These are phyloP conservation scores for Lolium multiflorum DNA, from an alignment of 176 grass and related monocot species.

Conservation along the genomic window DNA sequence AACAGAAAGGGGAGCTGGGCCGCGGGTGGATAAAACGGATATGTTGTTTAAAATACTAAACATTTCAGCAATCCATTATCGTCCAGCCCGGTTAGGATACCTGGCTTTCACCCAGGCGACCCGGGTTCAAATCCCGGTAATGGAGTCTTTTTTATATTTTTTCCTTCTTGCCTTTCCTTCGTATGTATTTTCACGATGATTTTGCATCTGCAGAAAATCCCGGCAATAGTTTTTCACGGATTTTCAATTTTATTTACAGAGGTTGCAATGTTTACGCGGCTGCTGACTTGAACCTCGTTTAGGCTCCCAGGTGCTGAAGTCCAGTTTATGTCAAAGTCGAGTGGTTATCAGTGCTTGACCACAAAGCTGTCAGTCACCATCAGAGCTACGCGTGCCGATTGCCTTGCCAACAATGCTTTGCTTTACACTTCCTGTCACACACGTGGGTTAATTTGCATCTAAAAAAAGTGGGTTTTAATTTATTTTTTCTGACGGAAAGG, in stretches of 20 bases:
- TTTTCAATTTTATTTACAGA: neutral
- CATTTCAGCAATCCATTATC: conserved; percentile 48
- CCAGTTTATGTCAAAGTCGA: neutral
- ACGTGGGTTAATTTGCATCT: too few species aligned
- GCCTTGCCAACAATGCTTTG: neutral
- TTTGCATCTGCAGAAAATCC: neutral
- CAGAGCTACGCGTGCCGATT: neutral
- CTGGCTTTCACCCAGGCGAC: conserved; percentile 94
- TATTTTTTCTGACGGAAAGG: too few species aligned
- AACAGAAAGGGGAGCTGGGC: too few species aligned
- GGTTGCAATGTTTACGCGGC: neutral
- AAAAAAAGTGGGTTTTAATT: too few species aligned
- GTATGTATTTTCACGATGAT: neutral
- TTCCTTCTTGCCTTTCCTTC: neutral
- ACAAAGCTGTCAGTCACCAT: neutral
- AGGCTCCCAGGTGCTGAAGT: neutral
- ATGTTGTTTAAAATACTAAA: too few species aligned
- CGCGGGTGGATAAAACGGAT: too few species aligned
- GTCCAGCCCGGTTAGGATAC: conserved; percentile 93
- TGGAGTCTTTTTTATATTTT: neutral
- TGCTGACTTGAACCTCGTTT: too few species aligned
- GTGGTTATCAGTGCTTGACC: neutral
- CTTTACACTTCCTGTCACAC: neutral
- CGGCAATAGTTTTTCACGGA: too few species aligned
- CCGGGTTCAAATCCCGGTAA: conserved; percentile 93